These are phyloP conservation scores for Thyridium curvatum DNA, from an alignment of 2,329 filamentous ascomycete genomes.

Conservation along the genomic window DNA sequence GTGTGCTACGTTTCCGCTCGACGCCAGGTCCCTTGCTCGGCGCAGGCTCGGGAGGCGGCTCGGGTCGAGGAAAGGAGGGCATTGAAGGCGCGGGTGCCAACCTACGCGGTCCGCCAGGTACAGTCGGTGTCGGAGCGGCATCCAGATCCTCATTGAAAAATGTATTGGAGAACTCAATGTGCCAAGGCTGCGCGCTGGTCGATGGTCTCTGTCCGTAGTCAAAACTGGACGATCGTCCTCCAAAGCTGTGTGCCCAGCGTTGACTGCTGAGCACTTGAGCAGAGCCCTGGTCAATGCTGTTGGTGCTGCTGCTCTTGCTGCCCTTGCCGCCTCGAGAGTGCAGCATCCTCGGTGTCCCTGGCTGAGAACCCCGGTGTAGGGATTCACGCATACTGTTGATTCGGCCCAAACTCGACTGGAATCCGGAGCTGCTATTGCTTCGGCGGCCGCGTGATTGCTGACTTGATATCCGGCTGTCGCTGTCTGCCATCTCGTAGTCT, in stretches of 20 bases:
- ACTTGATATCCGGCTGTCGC: conserved; percentile 46
- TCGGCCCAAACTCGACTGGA: conserved; percentile 51
- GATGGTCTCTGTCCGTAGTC: conserved; percentile 54
- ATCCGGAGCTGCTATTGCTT: conserved; percentile 77
- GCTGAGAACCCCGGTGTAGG: conserved; percentile 25
- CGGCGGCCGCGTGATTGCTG: conserved; percentile 53
- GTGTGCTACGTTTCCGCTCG: conserved; percentile 51
- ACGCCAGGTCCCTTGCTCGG: conserved; percentile 14
- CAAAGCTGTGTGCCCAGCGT: conserved; percentile 48
- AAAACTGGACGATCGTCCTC: conserved; percentile 63
- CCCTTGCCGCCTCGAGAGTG: conserved; percentile 55
- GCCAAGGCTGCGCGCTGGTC: conserved; percentile 29
- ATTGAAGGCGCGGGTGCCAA: conserved; percentile 26
- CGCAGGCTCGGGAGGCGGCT: conserved; percentile 30
- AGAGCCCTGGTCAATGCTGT: conserved; percentile 60
- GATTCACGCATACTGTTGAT: conserved; percentile 57
- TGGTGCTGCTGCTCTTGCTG: conserved; percentile 59
- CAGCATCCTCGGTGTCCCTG: conserved; percentile 35
- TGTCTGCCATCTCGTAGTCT: conserved; percentile 51
- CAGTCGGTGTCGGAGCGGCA: conserved; percentile 78
- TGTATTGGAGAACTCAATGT: conserved; percentile 41
- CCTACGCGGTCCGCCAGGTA: conserved; percentile 70
- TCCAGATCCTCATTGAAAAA: conserved; percentile 59
- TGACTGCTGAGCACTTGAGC: conserved; percentile 51
- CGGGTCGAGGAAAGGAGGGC: conserved; percentile 26